Evolutionary conservation across 2,329 filamentous ascomycete species (phyloP).

Genomic region (Tolypocladium ophioglossoides): DNA sequence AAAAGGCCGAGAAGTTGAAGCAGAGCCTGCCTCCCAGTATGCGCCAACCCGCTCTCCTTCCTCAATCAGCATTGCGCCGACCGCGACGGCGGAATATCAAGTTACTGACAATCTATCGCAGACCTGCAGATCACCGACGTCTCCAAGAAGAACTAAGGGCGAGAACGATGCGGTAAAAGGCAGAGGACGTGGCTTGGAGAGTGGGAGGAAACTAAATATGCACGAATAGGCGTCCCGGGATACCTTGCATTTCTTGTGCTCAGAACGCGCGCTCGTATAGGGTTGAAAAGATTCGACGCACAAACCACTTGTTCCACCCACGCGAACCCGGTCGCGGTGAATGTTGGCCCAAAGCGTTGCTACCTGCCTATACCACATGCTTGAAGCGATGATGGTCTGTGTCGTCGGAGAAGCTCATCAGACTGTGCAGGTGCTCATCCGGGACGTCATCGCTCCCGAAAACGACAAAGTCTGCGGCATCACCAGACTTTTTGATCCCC

Average conservation of each 20-base stretch:
- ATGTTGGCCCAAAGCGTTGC: not conserved
- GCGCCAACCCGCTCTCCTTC: conserved; percentile 23
- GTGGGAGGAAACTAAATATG: conserved; percentile 22
- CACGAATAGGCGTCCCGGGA: conserved; percentile 45
- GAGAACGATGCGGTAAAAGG: conserved; percentile 11
- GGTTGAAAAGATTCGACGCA: conserved; percentile 25
- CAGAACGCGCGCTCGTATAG: conserved; percentile 27
- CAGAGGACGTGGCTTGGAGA: conserved; percentile 12
- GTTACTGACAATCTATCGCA: conserved; percentile 12
- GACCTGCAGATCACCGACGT: conserved; percentile 43
- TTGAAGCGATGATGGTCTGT: conserved; percentile 13
- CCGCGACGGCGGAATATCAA: not conserved
- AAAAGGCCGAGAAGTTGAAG: conserved; percentile 99
- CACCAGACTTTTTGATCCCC: conserved; percentile 27
- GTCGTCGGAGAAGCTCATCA: conserved; percentile 11
- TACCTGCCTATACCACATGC: conserved; percentile 10
- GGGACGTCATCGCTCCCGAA: conserved; percentile 26
- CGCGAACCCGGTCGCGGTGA: not conserved
- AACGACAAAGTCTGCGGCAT: conserved; percentile 26
- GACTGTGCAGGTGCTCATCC: conserved; percentile 18
- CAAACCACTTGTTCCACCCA: conserved; percentile 1
- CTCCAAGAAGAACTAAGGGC: conserved; percentile 39
- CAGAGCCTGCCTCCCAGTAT: conserved; percentile 95
- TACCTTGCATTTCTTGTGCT: conserved; percentile 41
- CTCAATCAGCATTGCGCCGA: not conserved